Evolutionary conservation across 192 early-diverging fungal genomes (phyloP), one percentile per base, ranked within the genome.

Genomic region (Coemansia sp.): DNA sequence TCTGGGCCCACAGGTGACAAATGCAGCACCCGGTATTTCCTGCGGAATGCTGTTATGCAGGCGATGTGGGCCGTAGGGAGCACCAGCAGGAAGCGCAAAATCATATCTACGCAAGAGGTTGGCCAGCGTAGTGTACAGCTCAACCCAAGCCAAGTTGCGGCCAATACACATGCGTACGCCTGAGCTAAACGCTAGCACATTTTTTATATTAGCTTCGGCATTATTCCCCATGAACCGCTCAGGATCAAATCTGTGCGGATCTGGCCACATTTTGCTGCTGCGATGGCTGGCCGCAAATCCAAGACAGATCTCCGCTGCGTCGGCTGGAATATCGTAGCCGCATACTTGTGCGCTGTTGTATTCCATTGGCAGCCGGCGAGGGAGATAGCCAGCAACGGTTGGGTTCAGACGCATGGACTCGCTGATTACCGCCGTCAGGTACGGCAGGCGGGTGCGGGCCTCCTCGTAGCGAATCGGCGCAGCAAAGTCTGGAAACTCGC

Each of bases 401-500:
- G 81, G 54, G 27, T 57, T 41, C n/a, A 75, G 37, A 6, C 81
- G 68, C 65, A 83, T 70, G 2, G 72, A 57, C 40, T 83, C 81
- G 44, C 56, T 42, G 21, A 83, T 35, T 1, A 80, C 63, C 0
- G 81, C 81, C 0, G 68, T 72, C 41, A 83, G 60, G 10, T 58
- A 72, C 2, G 76, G 66, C 40, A 80, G 14, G 4, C 34, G 26
- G 22, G 21, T 27, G 14, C 42, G 53, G 26, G 68, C 71, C 21
- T 70, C 53, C 0, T 65, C 67, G 19, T 55, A 82, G 15, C 42
- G 54, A 12, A 78, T 78, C 0, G 56, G 38, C 0, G 53, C 18
- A 22, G 36, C 15, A 8, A 7, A 8, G 24, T 64, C 65, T 8
- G 81, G 72, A 35, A 79, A 83, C 7, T 38, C 52, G 6, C 39